These are phyloP conservation scores for Phaeoacremonium minimum DNA, from an alignment of 2,329 filamentous ascomycete genomes.

Conservation along the genomic window DNA sequence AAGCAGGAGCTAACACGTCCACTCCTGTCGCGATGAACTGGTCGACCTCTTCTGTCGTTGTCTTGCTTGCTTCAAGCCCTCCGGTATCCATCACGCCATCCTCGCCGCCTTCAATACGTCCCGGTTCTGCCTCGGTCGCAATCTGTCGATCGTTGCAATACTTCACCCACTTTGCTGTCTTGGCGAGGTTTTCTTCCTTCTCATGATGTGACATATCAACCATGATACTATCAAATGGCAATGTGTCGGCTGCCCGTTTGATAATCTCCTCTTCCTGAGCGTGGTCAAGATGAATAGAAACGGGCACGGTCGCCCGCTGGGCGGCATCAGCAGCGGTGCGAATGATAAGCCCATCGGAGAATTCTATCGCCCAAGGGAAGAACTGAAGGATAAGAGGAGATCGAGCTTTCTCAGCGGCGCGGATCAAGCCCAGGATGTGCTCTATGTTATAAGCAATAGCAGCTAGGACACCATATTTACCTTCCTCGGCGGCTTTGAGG, in stretches of 20 bases:
- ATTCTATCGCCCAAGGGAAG: slow-evolving; percentile 68
- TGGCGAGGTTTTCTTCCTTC: slow-evolving; percentile 62
- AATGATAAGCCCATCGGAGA: slow-evolving; percentile 49
- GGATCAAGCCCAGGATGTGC: slow-evolving; percentile 62
- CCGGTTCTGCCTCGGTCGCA: slow-evolving; percentile 61
- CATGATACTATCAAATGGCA: slow-evolving; percentile 69
- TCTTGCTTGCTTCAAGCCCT: slow-evolving; percentile 55
- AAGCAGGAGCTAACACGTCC: slow-evolving; percentile 59
- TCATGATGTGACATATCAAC: slow-evolving; percentile 74
- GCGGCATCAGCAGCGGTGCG: slow-evolving; percentile 52
- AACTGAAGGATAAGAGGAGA: slow-evolving; percentile 66
- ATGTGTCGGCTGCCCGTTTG: slow-evolving; percentile 45
- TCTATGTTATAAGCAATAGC: slow-evolving; percentile 49
- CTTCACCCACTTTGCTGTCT: slow-evolving; percentile 56
- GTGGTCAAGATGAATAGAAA: slow-evolving; percentile 64
- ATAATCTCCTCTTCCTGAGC: slow-evolving; percentile 58
- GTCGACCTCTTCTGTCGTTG: slow-evolving; percentile 53
- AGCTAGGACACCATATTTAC: slow-evolving; percentile 7
- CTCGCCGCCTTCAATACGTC: slow-evolving; percentile 60
- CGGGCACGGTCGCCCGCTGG: slow-evolving; percentile 49
- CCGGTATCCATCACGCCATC: slow-evolving; percentile 53
- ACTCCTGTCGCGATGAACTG: slow-evolving; percentile 59
- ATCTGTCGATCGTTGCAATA: slow-evolving; percentile 61
- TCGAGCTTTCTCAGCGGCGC: slow-evolving; percentile 62
- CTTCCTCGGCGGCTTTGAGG: slow-evolving; percentile 8